phyloP scores from a whole-genome alignment of 345 rosid genomes.

The Iberis pinnata region DNA sequence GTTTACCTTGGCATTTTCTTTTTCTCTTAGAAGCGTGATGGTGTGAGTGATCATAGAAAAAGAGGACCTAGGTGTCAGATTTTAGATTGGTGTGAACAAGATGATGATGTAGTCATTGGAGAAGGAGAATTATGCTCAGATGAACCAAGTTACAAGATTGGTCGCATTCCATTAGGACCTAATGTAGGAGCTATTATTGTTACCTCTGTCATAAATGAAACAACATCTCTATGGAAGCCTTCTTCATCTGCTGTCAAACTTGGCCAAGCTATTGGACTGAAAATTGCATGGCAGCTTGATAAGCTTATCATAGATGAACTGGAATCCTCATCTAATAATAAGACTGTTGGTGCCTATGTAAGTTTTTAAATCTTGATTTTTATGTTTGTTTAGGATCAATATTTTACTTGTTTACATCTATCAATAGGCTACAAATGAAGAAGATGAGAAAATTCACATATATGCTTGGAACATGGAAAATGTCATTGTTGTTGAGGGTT shows the following conservation, averaged over 20 bases:
- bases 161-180: background rate
- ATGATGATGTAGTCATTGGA: background rate
- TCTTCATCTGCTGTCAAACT: background rate
- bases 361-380: too few species aligned
- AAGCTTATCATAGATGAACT: constrained; percentile 5
- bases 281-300: constrained; percentile 2
- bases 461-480: too few species aligned
- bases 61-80: background rate
- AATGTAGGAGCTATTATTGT: background rate
- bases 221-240: background rate
- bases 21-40: too few species aligned
- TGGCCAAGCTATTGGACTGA: background rate
- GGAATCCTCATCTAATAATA: background rate
- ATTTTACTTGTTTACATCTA: too few species aligned
- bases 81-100: background rate
- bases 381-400: too few species aligned
- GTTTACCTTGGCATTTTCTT: too few species aligned
- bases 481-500: background rate
- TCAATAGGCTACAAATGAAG: too few species aligned
- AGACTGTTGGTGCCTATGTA: background rate
- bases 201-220: background rate
- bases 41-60: too few species aligned
- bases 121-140: background rate
- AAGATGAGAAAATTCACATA: too few species aligned
- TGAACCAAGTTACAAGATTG: background rate